phyloP scores from a whole-genome alignment of 768 basidiomycete species.

The Suillus decipiens region DNA sequence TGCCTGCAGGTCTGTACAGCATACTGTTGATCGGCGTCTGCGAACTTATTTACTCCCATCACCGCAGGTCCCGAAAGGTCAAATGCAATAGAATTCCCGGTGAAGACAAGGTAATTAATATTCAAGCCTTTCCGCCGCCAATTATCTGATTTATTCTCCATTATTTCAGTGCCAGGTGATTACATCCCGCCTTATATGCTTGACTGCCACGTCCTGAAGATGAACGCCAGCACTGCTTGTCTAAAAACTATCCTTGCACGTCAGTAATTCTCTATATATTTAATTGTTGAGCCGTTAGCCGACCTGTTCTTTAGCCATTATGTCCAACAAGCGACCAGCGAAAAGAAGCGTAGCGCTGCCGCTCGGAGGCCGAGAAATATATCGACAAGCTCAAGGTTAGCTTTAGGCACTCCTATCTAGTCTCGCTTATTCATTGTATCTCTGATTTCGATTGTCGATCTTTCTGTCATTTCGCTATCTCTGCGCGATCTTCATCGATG shows the following conservation, averaged over 20 bases:
- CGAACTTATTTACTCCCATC: conserved; percentile 12
- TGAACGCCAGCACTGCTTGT: conserved; percentile 68
- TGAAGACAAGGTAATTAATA: conserved; percentile 68
- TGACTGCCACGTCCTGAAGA: conserved; percentile 9
- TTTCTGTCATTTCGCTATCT: neutral
- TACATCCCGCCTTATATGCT: neutral
- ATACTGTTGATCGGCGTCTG: conserved; percentile 13
- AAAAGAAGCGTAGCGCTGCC: conserved; percentile 71
- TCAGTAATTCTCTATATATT: conserved; percentile 42
- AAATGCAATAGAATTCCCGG: conserved; percentile 84
- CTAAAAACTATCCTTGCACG: conserved; percentile 94
- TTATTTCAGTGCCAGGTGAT: conserved; percentile 63
- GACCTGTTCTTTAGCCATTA: conserved; percentile 52
- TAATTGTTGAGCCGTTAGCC: conserved; percentile 22
- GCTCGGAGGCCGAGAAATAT: conserved; percentile 67
- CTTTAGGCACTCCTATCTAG: conserved; percentile 14
- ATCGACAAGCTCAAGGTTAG: conserved; percentile 52
- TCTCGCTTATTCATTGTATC: conserved; percentile 14
- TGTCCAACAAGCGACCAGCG: conserved; percentile 83
- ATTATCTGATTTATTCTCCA: conserved; percentile 8
- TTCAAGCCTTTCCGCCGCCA: conserved; percentile 12
- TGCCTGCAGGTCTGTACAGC: conserved; percentile 69
- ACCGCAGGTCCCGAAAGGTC: conserved; percentile 76
- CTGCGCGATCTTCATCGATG: neutral
- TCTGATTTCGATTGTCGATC: conserved; percentile 6